These are phyloP conservation scores for Populus davidiana DNA, from an alignment of 345 rosid genomes.

Conservation along the genomic window DNA sequence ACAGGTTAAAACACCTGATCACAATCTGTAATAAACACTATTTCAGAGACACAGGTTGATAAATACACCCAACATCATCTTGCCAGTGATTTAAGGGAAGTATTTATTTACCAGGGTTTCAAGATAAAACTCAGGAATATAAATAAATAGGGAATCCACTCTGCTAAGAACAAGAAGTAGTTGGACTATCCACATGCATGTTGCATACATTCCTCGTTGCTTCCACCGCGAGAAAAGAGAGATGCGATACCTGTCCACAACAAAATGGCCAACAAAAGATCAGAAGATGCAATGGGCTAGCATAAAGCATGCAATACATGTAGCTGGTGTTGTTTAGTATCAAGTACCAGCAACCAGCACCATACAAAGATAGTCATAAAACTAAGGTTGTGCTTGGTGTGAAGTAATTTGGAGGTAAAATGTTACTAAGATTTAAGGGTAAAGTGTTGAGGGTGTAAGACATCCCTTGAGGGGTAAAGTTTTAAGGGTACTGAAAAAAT, in stretches of 20 bases:
- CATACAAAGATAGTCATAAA: not conserved
- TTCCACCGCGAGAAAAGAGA: constrained; percentile 86
- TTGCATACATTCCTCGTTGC: constrained; percentile 98
- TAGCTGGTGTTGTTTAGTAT: not conserved
- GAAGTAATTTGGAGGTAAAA: not conserved
- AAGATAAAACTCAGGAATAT: constrained; percentile 85
- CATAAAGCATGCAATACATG: not conserved
- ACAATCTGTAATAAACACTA: not conserved
- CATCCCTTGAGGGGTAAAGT: not conserved
- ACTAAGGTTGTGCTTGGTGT: not conserved
- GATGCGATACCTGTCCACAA: constrained; percentile 68
- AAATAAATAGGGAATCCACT: constrained; percentile 74
- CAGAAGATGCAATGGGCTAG: constrained; percentile 18
- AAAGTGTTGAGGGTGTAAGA: not conserved
- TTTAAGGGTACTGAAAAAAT: not conserved
- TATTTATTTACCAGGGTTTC: constrained; percentile 69
- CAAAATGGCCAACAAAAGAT: constrained; percentile 7
- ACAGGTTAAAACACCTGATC: not conserved
- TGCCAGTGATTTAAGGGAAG: not conserved
- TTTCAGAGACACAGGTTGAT: not conserved
- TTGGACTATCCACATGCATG: constrained; percentile 92
- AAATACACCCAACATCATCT: not conserved
- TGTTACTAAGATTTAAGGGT: not conserved
- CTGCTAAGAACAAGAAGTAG: constrained; percentile 82
- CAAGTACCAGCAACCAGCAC: not conserved